Base-by-base conservation (phyloP, 345 rosid genomes). In the Hevea brasiliensis region DNA sequence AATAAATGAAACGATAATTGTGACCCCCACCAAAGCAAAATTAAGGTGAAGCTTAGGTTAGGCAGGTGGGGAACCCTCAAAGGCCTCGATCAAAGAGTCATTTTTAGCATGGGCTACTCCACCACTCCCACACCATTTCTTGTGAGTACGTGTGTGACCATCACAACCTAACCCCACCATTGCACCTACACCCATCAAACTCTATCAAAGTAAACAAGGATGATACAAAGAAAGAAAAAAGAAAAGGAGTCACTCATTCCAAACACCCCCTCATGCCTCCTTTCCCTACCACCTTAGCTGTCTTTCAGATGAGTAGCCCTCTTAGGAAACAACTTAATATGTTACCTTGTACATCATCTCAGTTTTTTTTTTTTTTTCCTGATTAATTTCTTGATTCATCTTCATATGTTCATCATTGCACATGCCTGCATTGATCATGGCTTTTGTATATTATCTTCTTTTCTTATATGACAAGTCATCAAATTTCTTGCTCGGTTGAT, bases 261-360 rank as follows among this genome's bases (percentile, higher is more conserved):
- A 75, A 70, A 71, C 76, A 53, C 58, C 24, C 56, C 72, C 69
- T 65, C 51, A 65, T 63, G 79, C 70, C 48, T 75, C 77, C 56
- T 75, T 80, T 61, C 82, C 83, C 74, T 45, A 76, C 89, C 61
- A 15, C 2, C 74, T 62, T 62, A 83, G 82, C 85, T 86, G 91
- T 82, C 20, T 77, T 83, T 48, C 75, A 65, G 74, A 82, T 79
- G 70, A 81, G 82, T 66, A 70, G 61, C 78, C 81, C 78, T 86
- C 85, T 84, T 77, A 83, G 82, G 93, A 83, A 85, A 79, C 89
- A 81, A 72, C 76, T 32, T 81, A 41, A 50, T 50, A 27, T 67
- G 65, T 59, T 29, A 6, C 24, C 61, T 40, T 13, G 1, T 37
- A 4, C 67, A 41, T 64, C 53, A 23, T 21, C 13, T 10, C 26